Evolutionary conservation across 2,329 filamentous ascomycete species (phyloP).

Genomic region (Beauveria varroae): DNA sequence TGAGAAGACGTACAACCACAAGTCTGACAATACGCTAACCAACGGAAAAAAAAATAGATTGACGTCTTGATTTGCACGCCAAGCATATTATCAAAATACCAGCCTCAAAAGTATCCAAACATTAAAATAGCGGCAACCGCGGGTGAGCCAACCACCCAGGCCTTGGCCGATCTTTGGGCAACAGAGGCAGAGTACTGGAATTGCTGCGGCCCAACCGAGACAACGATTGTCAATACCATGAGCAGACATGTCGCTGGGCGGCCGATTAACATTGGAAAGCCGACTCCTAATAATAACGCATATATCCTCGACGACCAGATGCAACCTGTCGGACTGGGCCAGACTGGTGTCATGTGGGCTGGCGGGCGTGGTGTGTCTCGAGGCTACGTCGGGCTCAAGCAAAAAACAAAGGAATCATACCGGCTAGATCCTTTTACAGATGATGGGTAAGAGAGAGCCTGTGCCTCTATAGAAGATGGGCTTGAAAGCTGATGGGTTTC

Average conservation of each 20-base stretch:
- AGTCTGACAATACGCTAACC: neutral
- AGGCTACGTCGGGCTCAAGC: conserved; percentile 47
- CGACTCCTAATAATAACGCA: conserved; percentile 49
- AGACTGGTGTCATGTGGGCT: conserved; percentile 48
- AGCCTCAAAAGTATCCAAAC: conserved; percentile 38
- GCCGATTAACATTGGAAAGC: conserved; percentile 44
- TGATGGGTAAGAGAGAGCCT: conserved; percentile 33
- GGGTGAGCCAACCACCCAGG: conserved; percentile 44
- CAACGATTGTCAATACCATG: conserved; percentile 52
- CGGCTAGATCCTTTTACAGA: conserved; percentile 42
- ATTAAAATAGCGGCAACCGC: conserved; percentile 46
- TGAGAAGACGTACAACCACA: neutral
- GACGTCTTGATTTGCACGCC: conserved; percentile 49
- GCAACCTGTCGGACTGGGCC: conserved; percentile 37
- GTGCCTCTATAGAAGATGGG: neutral
- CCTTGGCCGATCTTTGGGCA: conserved; percentile 51
- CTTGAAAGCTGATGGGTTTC: neutral
- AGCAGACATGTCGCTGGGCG: conserved; percentile 39
- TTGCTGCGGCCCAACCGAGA: conserved; percentile 53
- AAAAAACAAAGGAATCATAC: conserved; percentile 43
- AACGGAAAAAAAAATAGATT: conserved; percentile 25
- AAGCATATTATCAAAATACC: conserved; percentile 44
- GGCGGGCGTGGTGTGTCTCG: conserved; percentile 47
- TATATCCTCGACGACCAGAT: conserved; percentile 44
- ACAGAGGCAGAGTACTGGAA: conserved; percentile 43